Evolutionary conservation across 208 protist species (phyloP).

Genomic region (Leishmania arabica): DNA sequence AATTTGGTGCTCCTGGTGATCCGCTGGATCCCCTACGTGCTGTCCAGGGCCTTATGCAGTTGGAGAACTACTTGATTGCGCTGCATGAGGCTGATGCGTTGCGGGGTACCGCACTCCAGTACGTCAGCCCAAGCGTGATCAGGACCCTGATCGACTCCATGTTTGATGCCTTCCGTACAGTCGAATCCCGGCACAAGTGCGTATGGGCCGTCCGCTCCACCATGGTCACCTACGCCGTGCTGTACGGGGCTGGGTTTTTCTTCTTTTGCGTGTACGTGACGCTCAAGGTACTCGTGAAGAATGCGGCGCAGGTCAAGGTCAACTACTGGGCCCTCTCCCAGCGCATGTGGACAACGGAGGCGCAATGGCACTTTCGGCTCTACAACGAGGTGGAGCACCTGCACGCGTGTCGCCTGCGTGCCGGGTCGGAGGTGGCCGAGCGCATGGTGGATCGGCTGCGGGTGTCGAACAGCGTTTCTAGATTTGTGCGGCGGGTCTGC

Average conservation of each 20-base stretch:
- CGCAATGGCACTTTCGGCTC: conserved; percentile 73
- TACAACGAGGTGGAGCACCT: conserved; percentile 88
- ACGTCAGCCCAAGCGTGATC: conserved; percentile 40
- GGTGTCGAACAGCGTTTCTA: conserved; percentile 46
- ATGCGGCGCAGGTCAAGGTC: conserved; percentile 64
- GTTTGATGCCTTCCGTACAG: conserved; percentile 73
- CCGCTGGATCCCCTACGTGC: conserved; percentile 66
- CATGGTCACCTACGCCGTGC: conserved; percentile 41
- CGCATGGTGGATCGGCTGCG: conserved; percentile 54
- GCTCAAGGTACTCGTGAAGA: conserved; percentile 72
- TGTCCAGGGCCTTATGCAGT: conserved; percentile 67
- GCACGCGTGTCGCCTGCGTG: conserved; percentile 51
- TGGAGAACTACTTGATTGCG: conserved; percentile 77
- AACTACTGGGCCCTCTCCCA: conserved; percentile 56
- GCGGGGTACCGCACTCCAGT: conserved; percentile 47
- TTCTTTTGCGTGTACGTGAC: conserved; percentile 60
- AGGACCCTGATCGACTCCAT: conserved; percentile 49
- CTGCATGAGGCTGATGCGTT: conserved; percentile 58
- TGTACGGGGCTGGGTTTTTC: conserved; percentile 54
- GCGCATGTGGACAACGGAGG: conserved; percentile 58
- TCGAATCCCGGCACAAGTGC: conserved; percentile 41
- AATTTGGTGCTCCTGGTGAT: conserved; percentile 24
- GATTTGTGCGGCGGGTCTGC: conserved; percentile 58
- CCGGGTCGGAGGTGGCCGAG: conserved; percentile 46
- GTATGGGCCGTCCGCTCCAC: conserved; percentile 41